Conservation (phyloP, 2,329 filamentous ascomycete species). For the Fusarium xyrophilum region DNA sequence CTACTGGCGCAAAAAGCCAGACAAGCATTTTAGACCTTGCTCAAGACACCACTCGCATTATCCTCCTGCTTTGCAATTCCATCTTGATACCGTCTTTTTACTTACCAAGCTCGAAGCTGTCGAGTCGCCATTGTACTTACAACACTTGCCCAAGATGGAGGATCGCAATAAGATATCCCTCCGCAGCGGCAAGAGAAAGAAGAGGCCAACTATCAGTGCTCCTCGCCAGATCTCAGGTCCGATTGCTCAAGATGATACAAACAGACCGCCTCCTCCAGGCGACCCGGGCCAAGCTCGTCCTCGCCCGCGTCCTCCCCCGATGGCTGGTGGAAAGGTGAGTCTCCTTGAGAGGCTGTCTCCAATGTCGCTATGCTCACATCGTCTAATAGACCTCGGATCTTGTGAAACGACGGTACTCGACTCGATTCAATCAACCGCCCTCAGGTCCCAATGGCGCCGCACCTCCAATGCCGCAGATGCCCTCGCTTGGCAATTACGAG, state of each 20-base stretch:
- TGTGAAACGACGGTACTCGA: constrained; percentile 93
- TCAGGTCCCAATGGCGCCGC: constrained; percentile 71
- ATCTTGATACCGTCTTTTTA: background rate
- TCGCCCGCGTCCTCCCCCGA: constrained; percentile 56
- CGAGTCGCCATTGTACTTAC: background rate
- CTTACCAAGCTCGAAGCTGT: background rate
- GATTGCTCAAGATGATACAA: constrained; percentile 59
- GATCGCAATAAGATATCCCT: constrained; percentile 69
- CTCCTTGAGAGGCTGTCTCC: constrained; percentile 3
- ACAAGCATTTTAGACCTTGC: constrained; percentile 6
- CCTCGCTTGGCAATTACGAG: constrained; percentile 66
- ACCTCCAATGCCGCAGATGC: constrained; percentile 75
- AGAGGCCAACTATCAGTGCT: constrained; percentile 67
- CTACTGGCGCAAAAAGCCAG: constrained; percentile 30
- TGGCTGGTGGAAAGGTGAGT: constrained; percentile 63
- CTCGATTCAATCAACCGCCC: constrained; percentile 82
- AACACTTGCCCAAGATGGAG: constrained; percentile 55
- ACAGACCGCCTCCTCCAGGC: constrained; percentile 34
- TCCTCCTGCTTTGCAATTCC: background rate
- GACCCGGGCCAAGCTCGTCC: constrained; percentile 48
- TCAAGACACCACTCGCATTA: constrained; percentile 9
- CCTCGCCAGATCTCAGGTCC: constrained; percentile 69
- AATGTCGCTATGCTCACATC: constrained; percentile 26
- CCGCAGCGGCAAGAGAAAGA: constrained; percentile 67
- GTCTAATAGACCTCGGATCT: constrained; percentile 72